Percentiles rank a stretch among this genome's conserved stretches.
phyloP scores from a whole-genome alignment of 2,329 filamentous ascomycete species.

The Paradendryphiella salina region DNA sequence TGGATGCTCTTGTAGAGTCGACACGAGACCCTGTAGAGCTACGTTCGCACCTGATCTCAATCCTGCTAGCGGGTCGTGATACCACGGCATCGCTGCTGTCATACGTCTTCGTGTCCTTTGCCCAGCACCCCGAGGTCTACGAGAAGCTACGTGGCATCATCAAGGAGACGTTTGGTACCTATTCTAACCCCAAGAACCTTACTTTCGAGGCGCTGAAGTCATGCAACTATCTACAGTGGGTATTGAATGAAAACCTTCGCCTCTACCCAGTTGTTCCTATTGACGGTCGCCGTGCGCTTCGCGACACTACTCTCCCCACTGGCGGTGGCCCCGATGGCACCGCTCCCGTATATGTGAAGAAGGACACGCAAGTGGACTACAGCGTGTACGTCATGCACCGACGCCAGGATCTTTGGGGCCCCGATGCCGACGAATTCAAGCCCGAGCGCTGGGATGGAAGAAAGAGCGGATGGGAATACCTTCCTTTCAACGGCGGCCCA shows the following conservation, averaged over 20 bases:
- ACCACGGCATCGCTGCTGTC: constrained; percentile 80
- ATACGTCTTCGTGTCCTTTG: constrained; percentile 63
- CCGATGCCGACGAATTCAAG: constrained; percentile 42
- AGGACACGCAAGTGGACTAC: constrained; percentile 36
- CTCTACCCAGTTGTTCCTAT: constrained; percentile 42
- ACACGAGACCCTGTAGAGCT: constrained; percentile 69
- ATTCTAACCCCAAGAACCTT: constrained; percentile 43
- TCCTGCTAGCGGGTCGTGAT: constrained; percentile 82
- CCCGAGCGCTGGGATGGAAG: constrained; percentile 45
- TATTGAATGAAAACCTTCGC: constrained; percentile 42
- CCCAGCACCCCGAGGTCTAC: constrained; percentile 45
- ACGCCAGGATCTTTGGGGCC: constrained; percentile 44
- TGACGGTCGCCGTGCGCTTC: constrained; percentile 36
- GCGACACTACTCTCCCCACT: constrained; percentile 40
- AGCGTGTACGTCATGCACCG: constrained; percentile 41
- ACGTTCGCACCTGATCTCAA: constrained; percentile 78
- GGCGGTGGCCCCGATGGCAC: constrained; percentile 44
- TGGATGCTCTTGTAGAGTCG: constrained; percentile 77
- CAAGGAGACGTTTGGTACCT: constrained; percentile 49
- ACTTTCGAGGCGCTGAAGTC: constrained; percentile 47
- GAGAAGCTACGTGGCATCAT: constrained; percentile 44
- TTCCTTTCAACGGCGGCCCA: constrained; percentile 43
- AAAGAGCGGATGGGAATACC: constrained; percentile 37
- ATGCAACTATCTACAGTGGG: constrained; percentile 39
- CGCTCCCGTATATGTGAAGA: constrained; percentile 39